Evolutionary conservation across 2,329 filamentous ascomycete genomes (phyloP), one percentile per base, ranked within the genome.

Genomic region (Fusarium siculi): DNA sequence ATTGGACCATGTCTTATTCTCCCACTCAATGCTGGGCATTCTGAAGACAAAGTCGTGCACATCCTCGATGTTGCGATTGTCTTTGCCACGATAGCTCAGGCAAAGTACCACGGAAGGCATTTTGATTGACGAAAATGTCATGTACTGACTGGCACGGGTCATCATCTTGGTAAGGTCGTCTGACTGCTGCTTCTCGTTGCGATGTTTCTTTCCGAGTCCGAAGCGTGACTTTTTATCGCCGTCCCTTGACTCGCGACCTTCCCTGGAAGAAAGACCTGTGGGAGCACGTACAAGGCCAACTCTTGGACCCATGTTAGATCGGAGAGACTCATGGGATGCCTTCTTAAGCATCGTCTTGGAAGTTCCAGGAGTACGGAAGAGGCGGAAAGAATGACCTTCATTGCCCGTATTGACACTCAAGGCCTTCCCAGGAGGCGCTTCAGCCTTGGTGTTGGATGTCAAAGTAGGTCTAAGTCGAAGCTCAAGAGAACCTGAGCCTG

Each of bases 1-100:
- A 80, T 98, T 99, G 11, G 95, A 98, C 96, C 96, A 99, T 14
- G 95, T 98, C 86, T 99, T 99, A 87, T 99, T 99, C 72, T 94
- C 91, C 84, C 97, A 98, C 81, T 99, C 96, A 52, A 99, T 91
- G 5, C 93, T 93, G 7, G 96, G 96, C 83, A 99, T 90, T 39
- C 94, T 92, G 88, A 99, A 99, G 54, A 99, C 96, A 76, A 99
- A 97, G 79, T 98, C 93, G 82, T 99, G 96, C 21, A 99, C 93
- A 81, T 99, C 97, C 83, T 98, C 95, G 64, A 99, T 89, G 78
- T 98, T 99, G 79, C 95, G 94, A 74, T 97, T 94, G 49, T 95
- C 94, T 81, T 95, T 97, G 79, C 97, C 96, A 82, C 98, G 97
- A 87, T 98, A 98, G 79, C 93, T 97, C 34, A 99, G 87, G 80